These are phyloP conservation scores for Ophiocordyceps polyrhachis-furcata DNA, from an alignment of 2,329 filamentous ascomycete species.

Conservation along the genomic window DNA sequence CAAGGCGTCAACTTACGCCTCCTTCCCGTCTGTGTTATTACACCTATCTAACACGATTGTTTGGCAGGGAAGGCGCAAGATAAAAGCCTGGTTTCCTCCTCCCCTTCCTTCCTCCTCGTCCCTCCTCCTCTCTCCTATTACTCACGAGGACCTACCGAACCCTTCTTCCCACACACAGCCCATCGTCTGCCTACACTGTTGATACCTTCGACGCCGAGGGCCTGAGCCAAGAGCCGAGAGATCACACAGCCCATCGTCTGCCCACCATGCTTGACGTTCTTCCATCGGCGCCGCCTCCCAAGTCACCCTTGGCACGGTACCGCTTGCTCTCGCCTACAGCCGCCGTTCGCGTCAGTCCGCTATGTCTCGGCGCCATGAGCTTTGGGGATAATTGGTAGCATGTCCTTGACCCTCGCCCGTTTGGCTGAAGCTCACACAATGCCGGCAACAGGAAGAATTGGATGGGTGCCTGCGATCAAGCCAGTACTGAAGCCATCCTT, in stretches of 20 bases:
- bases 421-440: not conserved
- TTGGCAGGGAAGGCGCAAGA: too few relatives aligned
- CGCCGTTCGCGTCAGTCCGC: slow-evolving; percentile 45
- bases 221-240: too few relatives aligned
- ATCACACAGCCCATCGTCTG: not conserved
- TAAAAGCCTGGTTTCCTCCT: not conserved
- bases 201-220: too few relatives aligned
- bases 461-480: slow-evolving; percentile 48
- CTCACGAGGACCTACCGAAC: not conserved
- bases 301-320: slow-evolving; percentile 44
- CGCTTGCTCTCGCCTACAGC: slow-evolving; percentile 48
- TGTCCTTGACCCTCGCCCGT: not conserved
- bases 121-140: not conserved
- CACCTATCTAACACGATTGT: too few relatives aligned
- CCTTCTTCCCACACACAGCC: not conserved
- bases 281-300: slow-evolving; percentile 26
- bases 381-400: slow-evolving; percentile 39
- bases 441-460: slow-evolving; percentile 9
- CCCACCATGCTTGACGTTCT: slow-evolving; percentile 5
- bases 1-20: too few relatives aligned
- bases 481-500: slow-evolving; percentile 41
- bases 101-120: not conserved
- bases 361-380: slow-evolving; percentile 47
- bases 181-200: too few relatives aligned
- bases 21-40: too few relatives aligned